Evolutionary conservation across 352 stramenopile genomes (phyloP), one percentile per base, ranked within the genome.

Genomic region (Globisporangium uncinulatum): DNA sequence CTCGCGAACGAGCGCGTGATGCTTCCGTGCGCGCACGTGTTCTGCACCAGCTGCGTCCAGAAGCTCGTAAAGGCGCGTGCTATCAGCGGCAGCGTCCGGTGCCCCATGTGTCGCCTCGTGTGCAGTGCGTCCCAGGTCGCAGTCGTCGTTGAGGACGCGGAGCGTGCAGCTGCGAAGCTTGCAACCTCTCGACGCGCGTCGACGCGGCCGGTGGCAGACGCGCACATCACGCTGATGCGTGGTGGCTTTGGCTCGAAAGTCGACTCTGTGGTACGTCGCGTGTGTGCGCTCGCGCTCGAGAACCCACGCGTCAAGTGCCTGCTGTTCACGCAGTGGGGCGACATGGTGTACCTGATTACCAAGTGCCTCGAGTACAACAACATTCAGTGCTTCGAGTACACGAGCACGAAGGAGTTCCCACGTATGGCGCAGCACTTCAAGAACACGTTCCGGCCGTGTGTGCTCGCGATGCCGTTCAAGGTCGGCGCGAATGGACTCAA

Each of bases 401-500:
- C 65, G 24, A 75, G 65, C n/a, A 90, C 87, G 51, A 70, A 70
- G 32, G 65, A 70, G 41, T 76, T 89, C 36, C 67, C 66, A 1
- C 67, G 59, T 4, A 61, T 76, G 36, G 41, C 89, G 41, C 46
- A 69, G n/a, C 56, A 76, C 17, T 92, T 92, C 55, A 81, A 88
- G 54, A 50, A 58, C 1, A 76, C 64, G 43, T 56, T 69, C 17
- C 65, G 69, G 1, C 71, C 77, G 6, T 87, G 78, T 58, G 78
- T 90, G 47, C 69, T 96, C 7, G 74, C 80, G 21, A 44, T 96
- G 47, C 82, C 81, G 11, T 89, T 96, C 39, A 95, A 95, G 65
- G 73, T 95, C 32, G 92, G 86, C 21, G 89, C 87, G 2, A 95
- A 97, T 58, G 92, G 92, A 9, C 70, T 98, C n/a, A 98, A 95